phyloP scores from a whole-genome alignment of 139 green algal genomes.

The Axilococcus clingmanii region DNA sequence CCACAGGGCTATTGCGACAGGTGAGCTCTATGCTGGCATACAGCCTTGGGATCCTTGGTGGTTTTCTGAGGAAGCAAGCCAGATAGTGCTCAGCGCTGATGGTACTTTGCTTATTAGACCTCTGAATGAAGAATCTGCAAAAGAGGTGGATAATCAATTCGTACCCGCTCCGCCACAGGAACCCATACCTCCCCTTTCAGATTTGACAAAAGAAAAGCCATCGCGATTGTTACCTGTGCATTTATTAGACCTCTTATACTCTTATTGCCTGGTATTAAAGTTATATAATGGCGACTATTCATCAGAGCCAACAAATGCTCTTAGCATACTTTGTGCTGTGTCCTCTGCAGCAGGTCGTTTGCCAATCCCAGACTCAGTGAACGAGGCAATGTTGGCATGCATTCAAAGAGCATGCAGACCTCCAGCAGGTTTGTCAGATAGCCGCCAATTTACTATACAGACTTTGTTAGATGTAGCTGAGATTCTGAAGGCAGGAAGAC shows the following conservation, averaged over 20 bases:
- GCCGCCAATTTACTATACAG: not conserved
- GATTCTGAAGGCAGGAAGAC: conserved; percentile 25
- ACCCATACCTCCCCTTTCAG: conserved; percentile 24
- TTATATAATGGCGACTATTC: conserved; percentile 39
- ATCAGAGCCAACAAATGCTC: conserved; percentile 8
- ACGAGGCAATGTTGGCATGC: too few species aligned
- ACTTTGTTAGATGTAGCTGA: conserved; percentile 33
- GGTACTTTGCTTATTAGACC: conserved; percentile 20
- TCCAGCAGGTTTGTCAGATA: conserved; percentile 1
- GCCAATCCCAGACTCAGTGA: too few species aligned
- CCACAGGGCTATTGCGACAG: conserved; percentile 17
- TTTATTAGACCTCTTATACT: conserved; percentile 45
- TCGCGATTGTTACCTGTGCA: conserved; percentile 46
- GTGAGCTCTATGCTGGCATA: conserved; percentile 12
- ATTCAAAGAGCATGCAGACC: not conserved
- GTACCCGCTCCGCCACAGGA: conserved; percentile 13
- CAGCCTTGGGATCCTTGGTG: conserved; percentile 48
- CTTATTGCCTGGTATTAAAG: conserved; percentile 43
- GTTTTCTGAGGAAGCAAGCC: conserved; percentile 19
- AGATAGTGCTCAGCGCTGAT: conserved; percentile 16
- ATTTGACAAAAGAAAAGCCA: conserved; percentile 24
- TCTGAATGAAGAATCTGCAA: not conserved
- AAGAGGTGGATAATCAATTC: not conserved
- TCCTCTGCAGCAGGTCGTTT: not conserved
- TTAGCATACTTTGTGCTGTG: conserved; percentile 7